phyloP scores from a whole-genome alignment of 1,284 basidiomycete genomes.

The Ceratorhiza oryzae-sativae region DNA sequence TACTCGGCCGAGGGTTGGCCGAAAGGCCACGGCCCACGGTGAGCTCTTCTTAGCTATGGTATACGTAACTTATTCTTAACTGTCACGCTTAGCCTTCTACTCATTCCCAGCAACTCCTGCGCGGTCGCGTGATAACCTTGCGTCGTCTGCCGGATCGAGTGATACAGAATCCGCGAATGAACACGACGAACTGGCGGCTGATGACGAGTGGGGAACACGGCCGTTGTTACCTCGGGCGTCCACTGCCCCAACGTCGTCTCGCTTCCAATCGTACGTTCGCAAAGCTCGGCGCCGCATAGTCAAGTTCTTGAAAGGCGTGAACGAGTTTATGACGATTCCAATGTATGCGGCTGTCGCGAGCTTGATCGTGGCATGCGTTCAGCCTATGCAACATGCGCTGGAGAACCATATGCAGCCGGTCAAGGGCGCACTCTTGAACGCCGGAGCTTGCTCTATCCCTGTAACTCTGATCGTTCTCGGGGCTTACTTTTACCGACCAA shows the following conservation, averaged over 20 bases:
- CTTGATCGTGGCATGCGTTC: slow-evolving; percentile 81
- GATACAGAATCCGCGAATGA: slow-evolving; percentile 39
- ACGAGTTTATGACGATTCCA: slow-evolving; percentile 87
- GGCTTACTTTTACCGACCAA: slow-evolving; percentile 77
- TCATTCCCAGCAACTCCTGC: slow-evolving; percentile 72
- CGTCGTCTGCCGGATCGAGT: slow-evolving; percentile 45
- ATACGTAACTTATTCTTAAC: neutral
- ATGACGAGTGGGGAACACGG: slow-evolving; percentile 50
- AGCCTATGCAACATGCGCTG: slow-evolving; percentile 74
- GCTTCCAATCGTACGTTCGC: slow-evolving; percentile 50
- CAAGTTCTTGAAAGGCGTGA: slow-evolving; percentile 57
- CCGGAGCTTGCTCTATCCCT: slow-evolving; percentile 86
- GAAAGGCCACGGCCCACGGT: slow-evolving; percentile 22
- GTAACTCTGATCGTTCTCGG: slow-evolving; percentile 91
- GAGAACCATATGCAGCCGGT: slow-evolving; percentile 69
- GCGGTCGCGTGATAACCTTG: slow-evolving; percentile 48
- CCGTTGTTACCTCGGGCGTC: slow-evolving; percentile 44
- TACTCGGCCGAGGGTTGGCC: neutral
- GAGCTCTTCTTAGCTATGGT: neutral
- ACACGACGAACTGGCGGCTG: slow-evolving; percentile 49
- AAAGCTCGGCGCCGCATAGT: slow-evolving; percentile 49
- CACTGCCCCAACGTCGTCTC: slow-evolving; percentile 48
- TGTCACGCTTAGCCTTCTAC: slow-evolving; percentile 55
- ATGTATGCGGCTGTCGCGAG: slow-evolving; percentile 82
- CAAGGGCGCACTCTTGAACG: slow-evolving; percentile 72